Conservation (phyloP, 768 basidiomycete genomes). For the Tylopilus sp. region DNA sequence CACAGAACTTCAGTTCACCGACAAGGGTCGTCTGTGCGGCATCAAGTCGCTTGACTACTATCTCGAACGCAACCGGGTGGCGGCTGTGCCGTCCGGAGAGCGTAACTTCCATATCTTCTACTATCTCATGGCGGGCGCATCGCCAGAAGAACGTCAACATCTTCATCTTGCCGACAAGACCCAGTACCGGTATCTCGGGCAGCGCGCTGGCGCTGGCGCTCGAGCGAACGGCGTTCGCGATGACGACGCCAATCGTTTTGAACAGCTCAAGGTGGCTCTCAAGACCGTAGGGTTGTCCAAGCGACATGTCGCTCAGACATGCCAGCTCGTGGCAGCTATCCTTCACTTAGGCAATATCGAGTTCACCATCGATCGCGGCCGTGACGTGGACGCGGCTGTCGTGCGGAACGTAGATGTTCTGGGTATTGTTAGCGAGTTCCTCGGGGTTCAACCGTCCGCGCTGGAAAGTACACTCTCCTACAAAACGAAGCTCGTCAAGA, state of each 20-base stretch:
- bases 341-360: constrained; percentile 96
- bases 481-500: constrained; percentile 89
- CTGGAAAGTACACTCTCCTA: constrained; percentile 84
- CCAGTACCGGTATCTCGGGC: constrained; percentile 84
- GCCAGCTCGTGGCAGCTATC: constrained; percentile 92
- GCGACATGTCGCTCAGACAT: constrained; percentile 91
- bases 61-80: constrained; percentile 87
- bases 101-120: constrained; percentile 98
- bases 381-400: constrained; percentile 91
- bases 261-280: constrained; percentile 91
- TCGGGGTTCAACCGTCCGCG: constrained; percentile 71
- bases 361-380: constrained; percentile 76
- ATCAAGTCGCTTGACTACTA: constrained; percentile 97
- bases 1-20: constrained; percentile 95
- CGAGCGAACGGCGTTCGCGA: constrained; percentile 50
- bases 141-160: constrained; percentile 83
- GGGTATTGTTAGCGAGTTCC: constrained; percentile 84
- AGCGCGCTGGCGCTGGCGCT: constrained; percentile 47
- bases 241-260: constrained; percentile 86
- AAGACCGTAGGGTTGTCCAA: constrained; percentile 94
- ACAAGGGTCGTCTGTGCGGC: constrained; percentile 83
- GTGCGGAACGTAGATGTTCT: constrained; percentile 83
- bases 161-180: constrained; percentile 79
- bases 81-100: constrained; percentile 84
- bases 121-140: constrained; percentile 90